phyloP scores from a whole-genome alignment of 2,329 filamentous ascomycete species.

The Botryotinia convoluta region DNA sequence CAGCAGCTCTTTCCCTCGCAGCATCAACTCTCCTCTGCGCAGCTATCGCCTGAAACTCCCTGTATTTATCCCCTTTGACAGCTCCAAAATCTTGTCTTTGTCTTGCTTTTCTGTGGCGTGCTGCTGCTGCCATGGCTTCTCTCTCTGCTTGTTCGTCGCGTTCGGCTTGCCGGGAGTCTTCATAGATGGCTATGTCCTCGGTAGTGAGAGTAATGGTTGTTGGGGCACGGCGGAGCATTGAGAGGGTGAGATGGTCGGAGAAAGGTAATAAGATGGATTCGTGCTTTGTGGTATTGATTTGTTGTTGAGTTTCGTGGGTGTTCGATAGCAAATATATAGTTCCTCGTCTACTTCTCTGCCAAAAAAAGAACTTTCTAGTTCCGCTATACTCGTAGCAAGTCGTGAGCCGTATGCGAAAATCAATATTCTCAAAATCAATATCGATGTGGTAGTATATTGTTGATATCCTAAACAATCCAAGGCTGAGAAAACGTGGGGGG shows the following conservation, averaged over 20 bases:
- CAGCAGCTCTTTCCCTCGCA: not conserved
- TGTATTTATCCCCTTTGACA: not conserved
- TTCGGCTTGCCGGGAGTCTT: conserved; percentile 48
- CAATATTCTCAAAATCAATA: not conserved
- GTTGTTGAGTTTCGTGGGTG: not conserved
- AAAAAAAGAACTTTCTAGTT: not conserved
- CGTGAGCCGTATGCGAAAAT: not conserved
- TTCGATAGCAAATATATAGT: not conserved
- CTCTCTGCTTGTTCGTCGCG: conserved; percentile 29
- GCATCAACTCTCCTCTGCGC: conserved; percentile 23
- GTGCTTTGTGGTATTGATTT: not conserved
- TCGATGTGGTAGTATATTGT: not conserved
- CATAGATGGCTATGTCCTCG: conserved; percentile 69
- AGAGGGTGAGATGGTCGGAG: not conserved
- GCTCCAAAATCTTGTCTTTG: not conserved
- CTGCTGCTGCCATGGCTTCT: not conserved
- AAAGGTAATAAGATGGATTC: not conserved
- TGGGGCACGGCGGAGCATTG: conserved; percentile 66
- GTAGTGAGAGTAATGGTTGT: conserved; percentile 67
- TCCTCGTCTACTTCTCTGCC: not conserved
- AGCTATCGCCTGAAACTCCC: conserved; percentile 10
- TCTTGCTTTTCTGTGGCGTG: not conserved
- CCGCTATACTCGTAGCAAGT: not conserved
- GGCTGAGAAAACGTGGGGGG: not conserved
- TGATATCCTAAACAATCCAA: not conserved